Conservation (phyloP, 305 asterid species). For the Andrographis paniculata region DNA sequence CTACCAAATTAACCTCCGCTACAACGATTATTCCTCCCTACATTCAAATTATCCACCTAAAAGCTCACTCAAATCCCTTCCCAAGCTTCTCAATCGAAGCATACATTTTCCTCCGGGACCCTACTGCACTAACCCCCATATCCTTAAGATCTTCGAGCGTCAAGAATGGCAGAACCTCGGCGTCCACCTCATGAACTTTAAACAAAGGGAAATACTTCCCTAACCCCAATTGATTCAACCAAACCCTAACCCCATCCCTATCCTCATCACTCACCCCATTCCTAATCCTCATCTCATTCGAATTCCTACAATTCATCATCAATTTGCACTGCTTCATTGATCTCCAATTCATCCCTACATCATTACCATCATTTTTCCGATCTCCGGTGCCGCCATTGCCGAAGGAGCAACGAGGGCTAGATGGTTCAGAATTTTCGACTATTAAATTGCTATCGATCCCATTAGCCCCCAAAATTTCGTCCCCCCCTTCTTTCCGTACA, state of each 20-base stretch:
- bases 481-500: conserved; percentile 15
- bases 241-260: conserved; percentile 37
- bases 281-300: neutral
- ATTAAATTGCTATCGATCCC: conserved; percentile 16
- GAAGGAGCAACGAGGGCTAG: conserved; percentile 17
- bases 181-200: conserved; percentile 63
- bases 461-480: conserved; percentile 23
- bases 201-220: conserved; percentile 39
- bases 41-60: neutral
- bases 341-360: neutral
- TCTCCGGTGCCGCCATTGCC: conserved; percentile 4
- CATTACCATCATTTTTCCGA: conserved; percentile 6
- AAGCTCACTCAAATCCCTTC: conserved; percentile 23
- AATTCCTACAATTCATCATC: conserved; percentile 16
- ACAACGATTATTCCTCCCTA: neutral
- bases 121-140: conserved; percentile 56
- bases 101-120: conserved; percentile 56
- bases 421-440: conserved; percentile 8
- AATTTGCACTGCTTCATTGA: conserved; percentile 15
- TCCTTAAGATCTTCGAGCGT: conserved; percentile 69
- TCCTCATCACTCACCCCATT: conserved; percentile 9
- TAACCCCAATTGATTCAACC: conserved; percentile 54
- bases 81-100: conserved; percentile 48
- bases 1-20: too few relatives aligned
- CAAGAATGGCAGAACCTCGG: conserved; percentile 47